Percentiles rank a stretch among this genome's conserved stretches.
phyloP scores from a whole-genome alignment of 768 basidiomycete species.

The Candolleomyces eurysporus region DNA sequence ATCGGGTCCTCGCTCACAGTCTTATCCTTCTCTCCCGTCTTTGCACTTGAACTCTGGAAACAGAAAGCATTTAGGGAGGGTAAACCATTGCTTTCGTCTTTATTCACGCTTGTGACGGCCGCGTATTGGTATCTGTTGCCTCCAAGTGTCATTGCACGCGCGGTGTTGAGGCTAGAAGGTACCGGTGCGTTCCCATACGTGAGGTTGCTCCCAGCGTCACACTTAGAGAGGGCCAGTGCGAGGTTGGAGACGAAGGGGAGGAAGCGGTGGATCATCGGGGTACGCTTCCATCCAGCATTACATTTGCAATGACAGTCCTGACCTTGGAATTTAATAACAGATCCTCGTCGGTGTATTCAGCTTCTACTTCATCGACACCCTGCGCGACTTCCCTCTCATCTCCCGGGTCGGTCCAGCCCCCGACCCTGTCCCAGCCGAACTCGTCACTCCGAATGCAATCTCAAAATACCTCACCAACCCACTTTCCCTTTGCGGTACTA shows the following conservation, averaged over 20 bases:
- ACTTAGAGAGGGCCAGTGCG: conserved; percentile 29
- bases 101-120: background rate
- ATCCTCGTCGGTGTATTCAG: too few relatives aligned
- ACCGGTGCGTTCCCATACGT: conserved; percentile 16
- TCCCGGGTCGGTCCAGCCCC: conserved; percentile 3
- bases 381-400: background rate
- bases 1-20: conserved; percentile 22
- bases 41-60: background rate
- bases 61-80: background rate
- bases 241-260: conserved; percentile 12
- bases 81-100: background rate
- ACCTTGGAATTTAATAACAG: background rate
- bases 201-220: conserved; percentile 15
- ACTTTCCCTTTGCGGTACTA: conserved; percentile 11
- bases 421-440: background rate
- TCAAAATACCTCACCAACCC: conserved; percentile 1
- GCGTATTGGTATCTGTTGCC: conserved; percentile 4
- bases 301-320: conserved; percentile 24
- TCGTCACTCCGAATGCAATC: background rate
- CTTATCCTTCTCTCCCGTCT: background rate
- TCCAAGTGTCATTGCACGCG: conserved; percentile 25
- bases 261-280: background rate
- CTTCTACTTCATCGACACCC: too few relatives aligned
- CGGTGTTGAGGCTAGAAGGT: conserved; percentile 21
- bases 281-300: too few relatives aligned